phyloP scores from a whole-genome alignment of 371 early-diverging fungal species.

The Apophysomyces elegans region DNA sequence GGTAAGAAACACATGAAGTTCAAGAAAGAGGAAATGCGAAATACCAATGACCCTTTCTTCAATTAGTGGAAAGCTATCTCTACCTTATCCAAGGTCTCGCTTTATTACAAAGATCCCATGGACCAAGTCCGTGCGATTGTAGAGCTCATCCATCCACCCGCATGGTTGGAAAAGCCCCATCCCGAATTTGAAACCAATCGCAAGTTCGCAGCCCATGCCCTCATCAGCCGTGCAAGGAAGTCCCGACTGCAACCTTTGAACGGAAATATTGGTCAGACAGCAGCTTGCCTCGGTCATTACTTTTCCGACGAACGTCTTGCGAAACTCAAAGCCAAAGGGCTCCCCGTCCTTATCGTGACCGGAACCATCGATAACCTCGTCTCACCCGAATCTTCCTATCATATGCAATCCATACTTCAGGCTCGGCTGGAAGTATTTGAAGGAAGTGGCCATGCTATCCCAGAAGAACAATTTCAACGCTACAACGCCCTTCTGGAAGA shows the following conservation, averaged over 20 bases:
- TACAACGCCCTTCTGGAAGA: conserved; percentile 40
- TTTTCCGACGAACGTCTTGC: conserved; percentile 40
- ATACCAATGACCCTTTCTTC: background rate
- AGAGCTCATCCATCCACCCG: conserved; percentile 40
- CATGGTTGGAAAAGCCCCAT: conserved; percentile 31
- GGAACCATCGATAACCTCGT: conserved; percentile 45
- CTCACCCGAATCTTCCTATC: conserved; percentile 36
- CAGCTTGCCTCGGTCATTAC: conserved; percentile 42
- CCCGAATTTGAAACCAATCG: conserved; percentile 34
- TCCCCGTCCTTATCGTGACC: conserved; percentile 45
- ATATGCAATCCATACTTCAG: conserved; percentile 33
- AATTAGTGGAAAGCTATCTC: conserved; percentile 40
- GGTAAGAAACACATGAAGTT: conserved; percentile 23
- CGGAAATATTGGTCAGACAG: conserved; percentile 41
- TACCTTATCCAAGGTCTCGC: conserved; percentile 33
- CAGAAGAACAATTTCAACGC: conserved; percentile 39
- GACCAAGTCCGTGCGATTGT: conserved; percentile 43
- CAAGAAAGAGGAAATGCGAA: background rate
- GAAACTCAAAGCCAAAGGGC: conserved; percentile 29
- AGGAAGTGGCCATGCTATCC: conserved; percentile 51
- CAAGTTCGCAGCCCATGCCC: conserved; percentile 31
- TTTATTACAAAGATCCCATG: conserved; percentile 33
- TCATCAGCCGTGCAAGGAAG: conserved; percentile 22
- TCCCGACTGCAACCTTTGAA: conserved; percentile 39
- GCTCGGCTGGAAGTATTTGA: conserved; percentile 38